Base-by-base conservation (phyloP, 192 early-diverging fungal species). In the Thamnidium elegans region DNA sequence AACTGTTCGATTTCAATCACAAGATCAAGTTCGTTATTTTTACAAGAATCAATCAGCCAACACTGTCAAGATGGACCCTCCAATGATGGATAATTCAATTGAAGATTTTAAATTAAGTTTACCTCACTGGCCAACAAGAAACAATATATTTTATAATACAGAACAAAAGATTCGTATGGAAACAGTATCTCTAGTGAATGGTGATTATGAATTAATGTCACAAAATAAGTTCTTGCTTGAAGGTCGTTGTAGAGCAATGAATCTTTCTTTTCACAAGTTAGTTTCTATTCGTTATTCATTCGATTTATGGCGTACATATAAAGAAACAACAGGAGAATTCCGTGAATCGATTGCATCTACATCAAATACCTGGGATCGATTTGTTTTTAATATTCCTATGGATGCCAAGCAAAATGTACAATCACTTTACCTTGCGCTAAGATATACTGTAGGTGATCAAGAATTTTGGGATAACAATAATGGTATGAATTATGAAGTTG, bases 381-480 rank as follows among this genome's bases (percentile, higher is more conserved):
- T 95, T 67, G 68, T 69, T 15, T 93, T 92, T 59, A 39, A 73
- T 15, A 74, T 95, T 66, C 74, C 81, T 19, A 77, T 94, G 51
- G 14, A 78, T 67, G 1, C 76, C 62, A 30, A 44, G 6, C 15
- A 34, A 31, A 21, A 50, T 15, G 32, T 47, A 47, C 68, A 75
- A 62, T 81, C 80, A 0, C 74, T 89, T 53, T 87, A 79, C 42
- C 66, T 90, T 55, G 86, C 86, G 32, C 78, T 86, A 31, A 76
- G 80, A 7, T 95, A 92, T 71, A 77, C 70, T 20, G 92, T 94
- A 17, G 79, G 78, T 19, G 87, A 85, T 5, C 63, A 59, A 23
- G 89, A 92, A 72, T 83, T 85, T 75, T 98, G 96, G 96, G 96
- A 98, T 82, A 98, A 94, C 79, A 98, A 98, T 83, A 67, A 70